Evolutionary conservation across 2,329 filamentous ascomycete genomes (phyloP).

Genomic region (Trichophyton mentagrophytes): DNA sequence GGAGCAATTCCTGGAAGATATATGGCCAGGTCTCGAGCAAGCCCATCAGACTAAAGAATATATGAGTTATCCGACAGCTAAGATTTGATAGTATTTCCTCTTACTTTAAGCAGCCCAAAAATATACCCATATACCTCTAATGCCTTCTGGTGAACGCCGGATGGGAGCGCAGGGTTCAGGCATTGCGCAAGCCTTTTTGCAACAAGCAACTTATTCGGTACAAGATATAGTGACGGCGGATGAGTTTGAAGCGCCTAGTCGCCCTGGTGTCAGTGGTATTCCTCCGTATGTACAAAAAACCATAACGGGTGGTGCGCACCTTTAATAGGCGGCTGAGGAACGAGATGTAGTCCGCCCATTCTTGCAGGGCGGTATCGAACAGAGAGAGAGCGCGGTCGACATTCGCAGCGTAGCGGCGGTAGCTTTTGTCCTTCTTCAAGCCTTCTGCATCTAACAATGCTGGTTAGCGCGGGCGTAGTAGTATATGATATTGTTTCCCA

Average conservation of each 20-base stretch:
- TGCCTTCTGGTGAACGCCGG: constrained; percentile 93
- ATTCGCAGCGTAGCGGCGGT: constrained; percentile 77
- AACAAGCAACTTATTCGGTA: constrained; percentile 72
- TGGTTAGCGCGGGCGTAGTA: not conserved
- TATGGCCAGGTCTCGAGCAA: constrained; percentile 69
- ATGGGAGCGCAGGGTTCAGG: constrained; percentile 81
- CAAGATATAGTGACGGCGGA: constrained; percentile 54
- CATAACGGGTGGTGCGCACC: constrained; percentile 35
- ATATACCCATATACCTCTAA: constrained; percentile 87
- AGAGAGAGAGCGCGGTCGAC: constrained; percentile 78
- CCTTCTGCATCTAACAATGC: constrained; percentile 18
- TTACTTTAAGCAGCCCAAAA: constrained; percentile 67
- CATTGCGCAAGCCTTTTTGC: constrained; percentile 91
- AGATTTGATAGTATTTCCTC: not conserved
- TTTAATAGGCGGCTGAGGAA: constrained; percentile 86
- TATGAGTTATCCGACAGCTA: constrained; percentile 15
- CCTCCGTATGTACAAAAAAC: not conserved
- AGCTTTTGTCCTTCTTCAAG: constrained; percentile 49
- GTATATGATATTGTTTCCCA: not conserved
- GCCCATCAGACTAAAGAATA: constrained; percentile 45
- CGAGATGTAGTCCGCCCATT: constrained; percentile 99
- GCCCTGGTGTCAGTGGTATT: not conserved
- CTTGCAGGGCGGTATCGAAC: constrained; percentile 86
- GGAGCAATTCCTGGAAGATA: constrained; percentile 84
- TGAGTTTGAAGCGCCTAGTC: constrained; percentile 76